Percentiles rank a stretch among this genome's conserved stretches.
Conservation (phyloP, 2,329 filamentous ascomycete species). For the Cladosporium sp. region DNA sequence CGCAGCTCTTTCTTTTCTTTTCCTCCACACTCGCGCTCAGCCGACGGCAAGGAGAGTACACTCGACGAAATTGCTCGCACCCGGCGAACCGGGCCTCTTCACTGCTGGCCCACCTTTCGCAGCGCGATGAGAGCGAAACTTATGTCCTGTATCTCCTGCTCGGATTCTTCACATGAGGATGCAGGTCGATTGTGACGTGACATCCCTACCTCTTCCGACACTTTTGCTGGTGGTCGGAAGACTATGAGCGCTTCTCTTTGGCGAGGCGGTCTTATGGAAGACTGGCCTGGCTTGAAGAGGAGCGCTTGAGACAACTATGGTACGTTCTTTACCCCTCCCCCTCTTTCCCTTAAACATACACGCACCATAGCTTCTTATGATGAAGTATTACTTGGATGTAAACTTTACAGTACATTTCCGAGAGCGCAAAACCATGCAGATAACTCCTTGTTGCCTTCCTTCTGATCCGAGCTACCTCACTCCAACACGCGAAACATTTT, state of each 20-base stretch:
- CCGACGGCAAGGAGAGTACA: constrained; percentile 9
- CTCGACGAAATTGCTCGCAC: constrained; percentile 3
- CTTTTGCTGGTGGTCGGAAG: not conserved
- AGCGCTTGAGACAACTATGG: not conserved
- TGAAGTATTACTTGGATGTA: constrained; percentile 14
- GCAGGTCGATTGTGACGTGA: constrained; percentile 50
- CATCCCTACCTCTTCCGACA: constrained; percentile 22
- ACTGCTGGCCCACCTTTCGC: constrained; percentile 33
- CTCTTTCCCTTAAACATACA: not conserved
- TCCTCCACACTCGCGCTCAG: constrained; percentile 10
- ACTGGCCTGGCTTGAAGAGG: not conserved
- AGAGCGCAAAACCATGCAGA: constrained; percentile 13
- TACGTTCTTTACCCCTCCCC: not conserved
- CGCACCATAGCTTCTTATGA: constrained; percentile 1
- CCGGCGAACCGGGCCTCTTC: constrained; percentile 34
- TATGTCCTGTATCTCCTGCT: constrained; percentile 51
- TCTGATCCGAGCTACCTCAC: constrained; percentile 3
- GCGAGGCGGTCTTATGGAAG: not conserved
- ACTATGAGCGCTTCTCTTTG: not conserved
- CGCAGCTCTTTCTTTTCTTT: not conserved
- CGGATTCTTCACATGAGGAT: constrained; percentile 42
- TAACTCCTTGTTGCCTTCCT: constrained; percentile 14
- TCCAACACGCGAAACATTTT: not conserved
- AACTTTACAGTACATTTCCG: constrained; percentile 12
- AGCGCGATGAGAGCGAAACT: constrained; percentile 41